A percentile compares a stretch with the other conserved stretches of the same genome.
phyloP scores from a whole-genome alignment of 371 early-diverging fungal genomes.

The Sporodiniella umbellata region DNA sequence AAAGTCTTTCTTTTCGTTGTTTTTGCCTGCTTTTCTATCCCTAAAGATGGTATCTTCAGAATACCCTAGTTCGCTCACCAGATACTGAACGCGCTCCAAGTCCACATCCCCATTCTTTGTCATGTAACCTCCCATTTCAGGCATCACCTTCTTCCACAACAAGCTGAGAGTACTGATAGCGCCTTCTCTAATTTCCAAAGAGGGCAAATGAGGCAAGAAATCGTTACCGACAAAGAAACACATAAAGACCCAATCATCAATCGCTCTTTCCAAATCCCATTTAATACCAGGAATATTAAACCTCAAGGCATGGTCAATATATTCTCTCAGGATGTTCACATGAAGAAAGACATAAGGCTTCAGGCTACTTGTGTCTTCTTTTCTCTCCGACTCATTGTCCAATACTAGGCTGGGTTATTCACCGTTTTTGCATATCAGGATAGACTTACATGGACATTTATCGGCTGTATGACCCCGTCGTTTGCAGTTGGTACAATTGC shows the following conservation, averaged over 20 bases:
- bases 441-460: constrained; percentile 67
- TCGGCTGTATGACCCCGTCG: constrained; percentile 79
- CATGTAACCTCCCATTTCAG: constrained; percentile 80
- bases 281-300: constrained; percentile 61
- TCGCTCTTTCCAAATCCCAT: constrained; percentile 88
- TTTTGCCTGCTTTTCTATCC: constrained; percentile 68
- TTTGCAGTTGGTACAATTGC: constrained; percentile 79
- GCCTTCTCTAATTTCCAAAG: constrained; percentile 96
- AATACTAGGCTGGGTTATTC: too few relatives aligned
- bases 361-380: constrained; percentile 58
- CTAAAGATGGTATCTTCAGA: constrained; percentile 86
- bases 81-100: constrained; percentile 68
- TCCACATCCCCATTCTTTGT: constrained; percentile 86
- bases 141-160: constrained; percentile 82
- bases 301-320: constrained; percentile 83
- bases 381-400: too few relatives aligned
- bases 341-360: constrained; percentile 93
- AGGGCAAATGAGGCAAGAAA: constrained; percentile 98
- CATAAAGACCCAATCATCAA: constrained; percentile 99
- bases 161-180: constrained; percentile 90
- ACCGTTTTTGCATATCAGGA: neutral
- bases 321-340: constrained; percentile 89
- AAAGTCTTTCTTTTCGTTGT: neutral
- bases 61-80: constrained; percentile 80
- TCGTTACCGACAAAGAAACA: constrained; percentile 99